Evolutionary conservation across 1,284 basidiomycete genomes (phyloP), one percentile per base, ranked within the genome.

Genomic region (Boletus smithii): DNA sequence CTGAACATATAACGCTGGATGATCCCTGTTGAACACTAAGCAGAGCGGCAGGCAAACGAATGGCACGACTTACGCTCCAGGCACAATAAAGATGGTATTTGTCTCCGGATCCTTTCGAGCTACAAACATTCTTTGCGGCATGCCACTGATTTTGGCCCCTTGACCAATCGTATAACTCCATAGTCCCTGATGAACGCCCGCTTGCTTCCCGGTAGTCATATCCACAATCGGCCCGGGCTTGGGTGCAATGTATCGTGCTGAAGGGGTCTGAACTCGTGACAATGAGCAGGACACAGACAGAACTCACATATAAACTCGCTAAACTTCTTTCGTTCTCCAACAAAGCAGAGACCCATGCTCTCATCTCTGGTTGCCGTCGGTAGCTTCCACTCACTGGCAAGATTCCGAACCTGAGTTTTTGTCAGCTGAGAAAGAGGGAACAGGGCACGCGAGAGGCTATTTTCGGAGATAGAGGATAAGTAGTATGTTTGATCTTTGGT

Each of bases 291-390:
- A 18, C 22, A 33, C 5, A 11, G 38, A 50, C 16, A 26, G 11
- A 38, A 42, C 69, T 46, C 50, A 91, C 92, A 78, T 39, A 95
- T 67, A 61, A 94, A 95, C 13, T 80, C 70, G 35, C 76, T 75
- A 60, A 95, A 95, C 44, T 73, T 77, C 14, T 77, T 74, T 58
- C 85, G 81, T 67, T 94, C 80, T 11, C 95, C 95, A 8, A 98
- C 85, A 57, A 98, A 98, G 63, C 95, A 98, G n/a, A 98, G 79
- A 0, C 95, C 95, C 87, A 97, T 95, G 66, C 90, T 94, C 64
- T 99, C 95, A 18, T 75, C 76, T 45, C 91, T 76, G 2, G 79
- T 73, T 1, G 92, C 91, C 0, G 89, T 97, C 2, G 87, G 85
- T 9, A 99, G 70, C 0, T 66, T 68, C 64, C 79, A 80, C 33